These are phyloP conservation scores for Poa pratensis DNA, from an alignment of 176 grass and related monocot genomes.

Conservation along the genomic window DNA sequence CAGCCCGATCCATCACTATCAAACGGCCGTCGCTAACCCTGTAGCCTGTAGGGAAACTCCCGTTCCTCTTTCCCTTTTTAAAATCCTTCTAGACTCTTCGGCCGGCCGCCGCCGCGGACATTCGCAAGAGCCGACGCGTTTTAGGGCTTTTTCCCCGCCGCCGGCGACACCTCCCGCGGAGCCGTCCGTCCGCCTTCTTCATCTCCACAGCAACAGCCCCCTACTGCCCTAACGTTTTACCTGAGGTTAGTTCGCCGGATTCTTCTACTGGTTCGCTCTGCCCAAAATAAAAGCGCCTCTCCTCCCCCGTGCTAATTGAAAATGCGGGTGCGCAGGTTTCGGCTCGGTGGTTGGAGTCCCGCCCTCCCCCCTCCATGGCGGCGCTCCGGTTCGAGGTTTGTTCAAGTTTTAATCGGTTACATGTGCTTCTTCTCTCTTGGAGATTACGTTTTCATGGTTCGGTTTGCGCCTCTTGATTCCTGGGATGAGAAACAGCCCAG, in stretches of 20 bases:
- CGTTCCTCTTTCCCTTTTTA: slow-evolving; percentile 17
- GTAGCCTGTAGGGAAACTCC: background rate
- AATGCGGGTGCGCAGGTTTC: slow-evolving; percentile 1
- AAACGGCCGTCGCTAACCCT: background rate
- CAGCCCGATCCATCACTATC: background rate
- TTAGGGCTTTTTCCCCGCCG: slow-evolving; percentile 35
- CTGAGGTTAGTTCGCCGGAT: slow-evolving; percentile 19
- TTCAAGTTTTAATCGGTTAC: background rate
- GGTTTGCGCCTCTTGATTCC: background rate
- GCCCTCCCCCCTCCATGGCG: slow-evolving; percentile 45
- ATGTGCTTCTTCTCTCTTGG: slow-evolving; percentile 3
- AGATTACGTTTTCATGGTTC: background rate
- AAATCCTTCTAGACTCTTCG: slow-evolving; percentile 22
- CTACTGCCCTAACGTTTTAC: background rate
- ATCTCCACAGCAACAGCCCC: background rate
- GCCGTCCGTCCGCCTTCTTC: background rate
- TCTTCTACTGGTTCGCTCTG: background rate
- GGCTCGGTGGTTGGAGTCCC: background rate
- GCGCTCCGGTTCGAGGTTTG: slow-evolving; percentile 75
- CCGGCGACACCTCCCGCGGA: background rate
- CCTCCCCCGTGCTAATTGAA: background rate
- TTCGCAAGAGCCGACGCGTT: background rate
- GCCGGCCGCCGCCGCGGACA: slow-evolving; percentile 35
- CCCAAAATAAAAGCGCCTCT: slow-evolving; percentile 31
- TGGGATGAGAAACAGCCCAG: background rate